These are phyloP conservation scores for Tricholoma sp. DNA, from an alignment of 768 basidiomycete species.

Conservation along the genomic window DNA sequence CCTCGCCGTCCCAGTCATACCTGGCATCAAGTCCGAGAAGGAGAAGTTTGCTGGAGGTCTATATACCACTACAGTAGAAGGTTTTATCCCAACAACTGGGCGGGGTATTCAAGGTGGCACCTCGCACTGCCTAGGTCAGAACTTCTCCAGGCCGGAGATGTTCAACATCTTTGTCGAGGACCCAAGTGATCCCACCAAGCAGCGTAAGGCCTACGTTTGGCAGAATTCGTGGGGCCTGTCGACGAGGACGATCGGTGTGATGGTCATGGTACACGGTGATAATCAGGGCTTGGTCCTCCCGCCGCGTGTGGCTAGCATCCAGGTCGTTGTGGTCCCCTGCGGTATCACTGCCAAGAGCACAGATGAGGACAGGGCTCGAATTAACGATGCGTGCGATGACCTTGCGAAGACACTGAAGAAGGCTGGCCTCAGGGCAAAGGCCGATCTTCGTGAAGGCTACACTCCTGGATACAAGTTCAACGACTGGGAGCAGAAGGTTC, in stretches of 20 bases:
- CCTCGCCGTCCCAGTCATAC: conserved; percentile 95
- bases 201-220: conserved; percentile 82
- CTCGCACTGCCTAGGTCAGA: conserved; percentile 96
- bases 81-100: conserved; percentile 95
- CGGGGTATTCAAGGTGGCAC: conserved; percentile 98
- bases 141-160: conserved; percentile 95
- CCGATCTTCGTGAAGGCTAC: conserved; percentile 91
- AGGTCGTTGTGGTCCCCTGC: conserved; percentile 89
- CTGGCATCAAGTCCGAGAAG: conserved; percentile 96
- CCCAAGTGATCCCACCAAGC: conserved; percentile 65
- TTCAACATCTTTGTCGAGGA: conserved; percentile 98
- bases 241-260: conserved; percentile 94
- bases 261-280: conserved; percentile 99
- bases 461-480: conserved; percentile 99
- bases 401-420: conserved; percentile 70
- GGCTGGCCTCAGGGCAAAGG: conserved; percentile 75
- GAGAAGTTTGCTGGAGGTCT: conserved; percentile 98
- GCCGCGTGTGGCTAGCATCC: conserved; percentile 91
- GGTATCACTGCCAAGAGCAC: conserved; percentile 86
- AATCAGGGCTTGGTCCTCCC: conserved; percentile 96
- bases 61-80: conserved; percentile 98
- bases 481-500: conserved; percentile 97
- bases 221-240: conserved; percentile 99
- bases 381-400: conserved; percentile 74
- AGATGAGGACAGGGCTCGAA: conserved; percentile 58